These are phyloP conservation scores for Rhizopus delemar DNA, from an alignment of 371 early-diverging fungal genomes.

Conservation along the genomic window DNA sequence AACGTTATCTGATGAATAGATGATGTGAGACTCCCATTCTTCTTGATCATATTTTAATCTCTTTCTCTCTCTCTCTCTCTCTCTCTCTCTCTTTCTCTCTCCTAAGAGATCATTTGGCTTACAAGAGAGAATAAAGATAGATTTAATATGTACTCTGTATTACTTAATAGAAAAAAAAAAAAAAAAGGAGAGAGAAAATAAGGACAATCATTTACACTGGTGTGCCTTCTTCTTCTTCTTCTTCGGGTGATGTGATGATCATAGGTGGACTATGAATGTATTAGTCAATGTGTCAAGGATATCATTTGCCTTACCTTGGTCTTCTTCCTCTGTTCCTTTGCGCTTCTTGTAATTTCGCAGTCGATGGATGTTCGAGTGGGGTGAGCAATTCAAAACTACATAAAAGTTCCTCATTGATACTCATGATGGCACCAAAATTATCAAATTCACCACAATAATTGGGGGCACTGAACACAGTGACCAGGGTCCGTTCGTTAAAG, in stretches of 20 bases:
- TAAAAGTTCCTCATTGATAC: constrained; percentile 89
- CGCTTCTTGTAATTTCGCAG: constrained; percentile 24
- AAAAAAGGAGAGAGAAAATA: neutral
- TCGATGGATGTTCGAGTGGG: constrained; percentile 46
- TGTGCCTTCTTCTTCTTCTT: neutral
- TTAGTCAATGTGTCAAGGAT: neutral
- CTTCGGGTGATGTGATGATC: neutral
- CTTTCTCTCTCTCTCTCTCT: too few relatives aligned
- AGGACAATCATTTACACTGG: neutral
- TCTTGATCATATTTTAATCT: too few relatives aligned
- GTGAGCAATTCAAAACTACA: constrained; percentile 82
- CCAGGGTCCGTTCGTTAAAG: constrained; percentile 92
- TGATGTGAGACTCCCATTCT: too few relatives aligned
- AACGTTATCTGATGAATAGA: too few relatives aligned
- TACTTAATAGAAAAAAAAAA: neutral
- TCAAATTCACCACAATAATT: constrained; percentile 99
- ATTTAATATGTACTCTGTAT: too few relatives aligned
- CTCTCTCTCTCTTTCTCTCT: too few relatives aligned
- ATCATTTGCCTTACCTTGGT: constrained; percentile 25
- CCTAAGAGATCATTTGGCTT: too few relatives aligned
- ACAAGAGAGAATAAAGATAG: too few relatives aligned
- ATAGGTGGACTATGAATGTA: neutral
- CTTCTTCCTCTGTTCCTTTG: constrained; percentile 34
- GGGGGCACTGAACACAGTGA: constrained; percentile 98
- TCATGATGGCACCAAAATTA: constrained; percentile 96